These are phyloP conservation scores for Globisporangium apiculatum DNA, from an alignment of 352 stramenopile species.

Conservation along the genomic window DNA sequence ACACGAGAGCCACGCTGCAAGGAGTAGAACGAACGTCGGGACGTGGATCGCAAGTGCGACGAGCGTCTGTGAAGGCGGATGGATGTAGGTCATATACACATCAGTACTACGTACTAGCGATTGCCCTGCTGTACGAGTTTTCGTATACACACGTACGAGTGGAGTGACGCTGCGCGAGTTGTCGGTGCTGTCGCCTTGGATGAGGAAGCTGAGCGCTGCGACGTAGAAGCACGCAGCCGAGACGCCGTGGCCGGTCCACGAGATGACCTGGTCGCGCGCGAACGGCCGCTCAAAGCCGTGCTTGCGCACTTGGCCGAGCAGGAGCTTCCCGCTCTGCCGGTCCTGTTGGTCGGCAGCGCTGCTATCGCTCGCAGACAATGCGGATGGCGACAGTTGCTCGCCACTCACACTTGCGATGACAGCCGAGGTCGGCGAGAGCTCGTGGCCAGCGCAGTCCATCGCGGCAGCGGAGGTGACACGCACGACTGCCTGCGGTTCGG, in stretches of 20 bases:
- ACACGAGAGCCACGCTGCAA: slow-evolving; percentile 63
- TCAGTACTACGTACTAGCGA: too few species aligned
- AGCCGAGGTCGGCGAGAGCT: too few species aligned
- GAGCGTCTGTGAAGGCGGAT: slow-evolving; percentile 25
- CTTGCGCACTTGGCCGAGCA: slow-evolving; percentile 37
- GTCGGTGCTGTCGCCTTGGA: slow-evolving; percentile 3
- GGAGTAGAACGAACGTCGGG: slow-evolving; percentile 34
- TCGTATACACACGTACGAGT: slow-evolving; percentile 6
- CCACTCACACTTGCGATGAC: too few species aligned
- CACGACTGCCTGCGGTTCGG: not conserved
- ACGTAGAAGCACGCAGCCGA: slow-evolving; percentile 62
- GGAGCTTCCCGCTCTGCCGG: slow-evolving; percentile 7
- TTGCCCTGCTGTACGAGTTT: too few species aligned
- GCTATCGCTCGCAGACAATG: too few species aligned
- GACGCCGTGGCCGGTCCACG: slow-evolving; percentile 56
- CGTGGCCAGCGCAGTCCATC: not conserved
- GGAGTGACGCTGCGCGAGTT: slow-evolving; percentile 3
- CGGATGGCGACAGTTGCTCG: too few species aligned
- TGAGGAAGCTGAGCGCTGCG: slow-evolving; percentile 21
- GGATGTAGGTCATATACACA: not conserved
- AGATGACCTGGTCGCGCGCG: slow-evolving; percentile 75
- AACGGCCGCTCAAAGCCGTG: slow-evolving; percentile 67
- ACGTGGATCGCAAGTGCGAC: slow-evolving; percentile 47
- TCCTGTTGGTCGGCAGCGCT: too few species aligned
- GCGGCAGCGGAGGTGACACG: not conserved